These are phyloP conservation scores for Pleodorina starrii DNA, from an alignment of 139 green algal species.

Conservation along the genomic window DNA sequence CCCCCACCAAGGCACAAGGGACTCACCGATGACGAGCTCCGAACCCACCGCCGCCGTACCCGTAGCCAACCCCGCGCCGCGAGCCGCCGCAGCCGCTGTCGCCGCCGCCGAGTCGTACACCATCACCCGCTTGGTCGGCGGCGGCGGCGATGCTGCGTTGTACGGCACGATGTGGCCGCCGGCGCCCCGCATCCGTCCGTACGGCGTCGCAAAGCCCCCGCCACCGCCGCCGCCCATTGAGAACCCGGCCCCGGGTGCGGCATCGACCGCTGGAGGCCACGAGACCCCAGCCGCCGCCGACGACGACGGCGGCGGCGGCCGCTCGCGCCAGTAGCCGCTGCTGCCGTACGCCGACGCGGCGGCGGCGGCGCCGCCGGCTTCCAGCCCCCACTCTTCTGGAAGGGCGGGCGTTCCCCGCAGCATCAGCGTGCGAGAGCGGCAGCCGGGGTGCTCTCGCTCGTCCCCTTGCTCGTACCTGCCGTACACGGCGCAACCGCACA, in stretches of 20 bases:
- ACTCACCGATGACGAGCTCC: constrained; percentile 30
- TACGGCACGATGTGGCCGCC: no score
- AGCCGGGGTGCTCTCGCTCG: constrained; percentile 61
- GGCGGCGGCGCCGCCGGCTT: no score
- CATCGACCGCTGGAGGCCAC: neutral
- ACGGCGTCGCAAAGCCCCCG: neutral
- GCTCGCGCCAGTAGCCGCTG: neutral
- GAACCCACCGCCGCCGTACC: neutral
- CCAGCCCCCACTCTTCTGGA: neutral
- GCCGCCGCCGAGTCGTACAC: neutral
- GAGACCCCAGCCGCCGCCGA: neutral
- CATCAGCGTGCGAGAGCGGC: constrained; percentile 14
- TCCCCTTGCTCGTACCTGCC: constrained; percentile 50
- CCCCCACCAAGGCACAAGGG: neutral
- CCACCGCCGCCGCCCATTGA: neutral
- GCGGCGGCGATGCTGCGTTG: no score
- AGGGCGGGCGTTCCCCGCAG: constrained; percentile 15
- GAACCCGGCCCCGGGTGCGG: neutral
- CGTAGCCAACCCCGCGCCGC: neutral
- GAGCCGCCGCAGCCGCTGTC: neutral
- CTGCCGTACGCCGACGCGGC: neutral
- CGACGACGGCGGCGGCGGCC: neutral
- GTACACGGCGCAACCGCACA: no score
- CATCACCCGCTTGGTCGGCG: constrained; percentile 30
- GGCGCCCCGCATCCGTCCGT: no score